A percentile compares a stretch with the other conserved stretches of the same genome.
Conservation (phyloP, 768 basidiomycete genomes). For the Russula ochroleuca region DNA sequence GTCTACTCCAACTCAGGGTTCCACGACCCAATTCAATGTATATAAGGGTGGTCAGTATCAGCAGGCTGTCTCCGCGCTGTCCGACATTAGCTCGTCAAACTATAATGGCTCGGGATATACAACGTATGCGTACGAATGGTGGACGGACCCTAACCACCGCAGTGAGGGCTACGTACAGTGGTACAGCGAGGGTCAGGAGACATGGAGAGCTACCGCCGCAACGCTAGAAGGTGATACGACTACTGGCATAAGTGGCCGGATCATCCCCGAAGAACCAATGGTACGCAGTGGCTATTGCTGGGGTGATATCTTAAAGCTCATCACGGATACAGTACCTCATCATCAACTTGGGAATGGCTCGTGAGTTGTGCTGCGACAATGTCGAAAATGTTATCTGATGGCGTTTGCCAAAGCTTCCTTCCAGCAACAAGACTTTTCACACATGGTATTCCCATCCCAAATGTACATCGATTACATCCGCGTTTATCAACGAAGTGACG, state of each 20-base stretch:
- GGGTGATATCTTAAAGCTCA: conserved; percentile 1
- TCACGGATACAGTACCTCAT: conserved; percentile 61
- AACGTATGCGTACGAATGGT: conserved; percentile 76
- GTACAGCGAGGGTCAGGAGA: conserved; percentile 58
- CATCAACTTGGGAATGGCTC: conserved; percentile 79
- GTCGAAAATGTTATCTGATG: conserved; percentile 8
- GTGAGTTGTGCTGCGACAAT: conserved; percentile 34
- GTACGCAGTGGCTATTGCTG: conserved; percentile 41
- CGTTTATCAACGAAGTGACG: conserved; percentile 74
- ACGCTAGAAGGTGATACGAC: conserved; percentile 63
- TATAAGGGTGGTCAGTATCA: conserved; percentile 72
- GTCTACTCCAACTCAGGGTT: conserved; percentile 51
- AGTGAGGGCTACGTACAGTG: conserved; percentile 79
- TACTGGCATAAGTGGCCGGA: conserved; percentile 55
- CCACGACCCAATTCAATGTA: conserved; percentile 51
- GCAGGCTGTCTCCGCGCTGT: conserved; percentile 68
- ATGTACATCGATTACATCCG: conserved; percentile 91
- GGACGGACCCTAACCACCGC: conserved; percentile 63
- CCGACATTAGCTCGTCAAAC: conserved; percentile 48
- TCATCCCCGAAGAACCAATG: conserved; percentile 91
- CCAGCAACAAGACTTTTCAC: conserved; percentile 64
- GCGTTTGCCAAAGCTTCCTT: conserved; percentile 47
- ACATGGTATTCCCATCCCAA: conserved; percentile 70
- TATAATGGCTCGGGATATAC: conserved; percentile 56
- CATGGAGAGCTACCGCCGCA: conserved; percentile 68